Evolutionary conservation across 2,329 filamentous ascomycete genomes (phyloP), one percentile per base, ranked within the genome.

Genomic region (Fusarium nodosum): DNA sequence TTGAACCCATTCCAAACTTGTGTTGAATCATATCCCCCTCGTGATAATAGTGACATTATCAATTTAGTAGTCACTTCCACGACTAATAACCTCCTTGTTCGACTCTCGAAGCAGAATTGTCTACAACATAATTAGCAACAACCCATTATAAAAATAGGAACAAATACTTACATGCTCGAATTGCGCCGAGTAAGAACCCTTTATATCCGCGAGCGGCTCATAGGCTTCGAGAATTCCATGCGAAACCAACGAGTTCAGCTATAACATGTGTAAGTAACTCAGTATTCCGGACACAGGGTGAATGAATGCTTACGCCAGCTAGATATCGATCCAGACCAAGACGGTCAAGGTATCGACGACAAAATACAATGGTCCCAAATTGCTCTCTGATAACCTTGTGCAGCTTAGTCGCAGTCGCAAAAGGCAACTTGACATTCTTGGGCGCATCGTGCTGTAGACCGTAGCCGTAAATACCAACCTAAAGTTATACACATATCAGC

Each of bases 111-210:
- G 74, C 33, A 86, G 59, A 48, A 86, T 79, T 0, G 85, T 86
- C 84, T 86, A 60, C 1, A 6, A 20, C 16, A 9, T 15, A 8
- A 13, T 74, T 36, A 73, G 64, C 12, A 6, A 18, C 4, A 12
- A 15, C 11, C 30, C 28, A 16, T 2, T 11, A 12, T 2, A 13
- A 1, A 11, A 15, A 7, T 11, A 7, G 3, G 11, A 3, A 31
- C 2, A 3, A 28, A 16, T 15, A 71, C 66, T 56, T 72, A 83
- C 81, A 75, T 85, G 89, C 78, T 91, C 88, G 74, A 87, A 90
- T 70, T 91, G 89, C 12, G 88, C 88, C 7, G 86, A 84, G 73
- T 89, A 90, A 2, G 87, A 89, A 3, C 88, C 88, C 66, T 84
- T 81, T 42, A 86, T 75, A 68, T 91, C 88, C 34, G 83, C 78